phyloP scores from a whole-genome alignment of 306 rosid species.

The Cucumis cinereus region DNA sequence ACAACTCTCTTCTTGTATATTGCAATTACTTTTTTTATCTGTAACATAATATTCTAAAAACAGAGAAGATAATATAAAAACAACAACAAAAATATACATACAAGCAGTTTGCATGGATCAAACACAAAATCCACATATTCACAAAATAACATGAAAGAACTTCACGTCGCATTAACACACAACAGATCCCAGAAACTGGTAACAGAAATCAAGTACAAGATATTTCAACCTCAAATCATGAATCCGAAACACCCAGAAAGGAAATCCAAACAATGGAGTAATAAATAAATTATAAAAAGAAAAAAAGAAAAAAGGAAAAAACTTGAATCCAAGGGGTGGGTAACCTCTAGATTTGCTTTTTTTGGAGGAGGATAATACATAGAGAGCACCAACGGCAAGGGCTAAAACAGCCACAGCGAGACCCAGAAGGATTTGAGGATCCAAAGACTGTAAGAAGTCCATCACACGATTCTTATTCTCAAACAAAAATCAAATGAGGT shows the following conservation, averaged over 20 bases:
- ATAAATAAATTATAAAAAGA: neutral
- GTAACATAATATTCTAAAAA: neutral
- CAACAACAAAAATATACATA: neutral
- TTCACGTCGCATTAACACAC: neutral
- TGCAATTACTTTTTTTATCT: neutral
- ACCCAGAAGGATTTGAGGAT: slow-evolving; percentile 11
- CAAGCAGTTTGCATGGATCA: neutral
- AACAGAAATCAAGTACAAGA: neutral
- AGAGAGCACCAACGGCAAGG: slow-evolving; percentile 6
- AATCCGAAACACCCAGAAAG: neutral
- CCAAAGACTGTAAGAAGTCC: slow-evolving; percentile 9
- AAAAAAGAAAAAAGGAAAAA: no score
- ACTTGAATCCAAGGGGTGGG: neutral
- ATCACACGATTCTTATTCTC: neutral
- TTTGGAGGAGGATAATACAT: neutral
- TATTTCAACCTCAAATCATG: neutral
- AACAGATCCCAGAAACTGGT: neutral
- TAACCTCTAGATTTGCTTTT: slow-evolving; percentile 6
- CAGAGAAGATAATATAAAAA: neutral
- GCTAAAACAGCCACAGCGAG: slow-evolving; percentile 4
- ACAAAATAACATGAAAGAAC: neutral
- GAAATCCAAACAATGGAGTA: neutral
- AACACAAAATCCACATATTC: neutral
- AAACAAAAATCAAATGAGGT: neutral
- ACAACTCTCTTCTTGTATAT: neutral